These are phyloP conservation scores for Paecilomyces fulvus DNA, from an alignment of 2,329 filamentous ascomycete genomes.

Conservation along the genomic window DNA sequence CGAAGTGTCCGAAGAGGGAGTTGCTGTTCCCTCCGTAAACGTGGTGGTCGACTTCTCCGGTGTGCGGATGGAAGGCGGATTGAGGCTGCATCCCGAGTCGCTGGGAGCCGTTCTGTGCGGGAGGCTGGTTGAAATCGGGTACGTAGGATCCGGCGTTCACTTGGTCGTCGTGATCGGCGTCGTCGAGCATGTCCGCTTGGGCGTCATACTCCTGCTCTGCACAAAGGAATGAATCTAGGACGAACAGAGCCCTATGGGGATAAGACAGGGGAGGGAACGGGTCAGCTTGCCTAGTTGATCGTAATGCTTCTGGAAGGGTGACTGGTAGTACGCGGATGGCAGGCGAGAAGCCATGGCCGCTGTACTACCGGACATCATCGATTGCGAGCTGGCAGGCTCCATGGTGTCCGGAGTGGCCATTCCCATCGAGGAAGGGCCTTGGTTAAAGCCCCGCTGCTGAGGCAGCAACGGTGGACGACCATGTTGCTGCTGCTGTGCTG, in stretches of 20 bases:
- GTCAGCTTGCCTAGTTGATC: slow-evolving; percentile 85
- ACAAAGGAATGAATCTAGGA: slow-evolving; percentile 59
- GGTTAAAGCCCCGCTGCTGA: slow-evolving; percentile 27
- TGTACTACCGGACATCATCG: slow-evolving; percentile 19
- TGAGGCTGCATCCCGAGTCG: slow-evolving; percentile 35
- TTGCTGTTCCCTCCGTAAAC: slow-evolving; percentile 37
- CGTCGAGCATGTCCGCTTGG: slow-evolving; percentile 80
- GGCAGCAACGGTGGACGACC: slow-evolving; percentile 40
- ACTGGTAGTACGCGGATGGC: slow-evolving; percentile 62
- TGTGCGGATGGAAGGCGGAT: slow-evolving; percentile 29
- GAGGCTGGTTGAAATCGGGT: slow-evolving; percentile 37
- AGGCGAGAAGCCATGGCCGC: slow-evolving; percentile 24
- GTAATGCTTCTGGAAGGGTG: slow-evolving; percentile 87
- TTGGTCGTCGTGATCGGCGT: slow-evolving; percentile 61
- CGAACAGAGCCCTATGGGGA: slow-evolving; percentile 52
- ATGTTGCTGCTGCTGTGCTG: slow-evolving; percentile 48
- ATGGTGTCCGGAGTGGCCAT: slow-evolving; percentile 29
- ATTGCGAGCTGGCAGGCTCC: slow-evolving; percentile 17
- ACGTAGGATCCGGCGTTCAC: slow-evolving; percentile 62
- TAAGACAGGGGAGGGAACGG: slow-evolving; percentile 37
- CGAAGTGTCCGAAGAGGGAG: slow-evolving; percentile 60
- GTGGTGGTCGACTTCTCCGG: slow-evolving; percentile 27
- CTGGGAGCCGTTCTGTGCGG: slow-evolving; percentile 33
- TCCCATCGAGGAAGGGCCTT: slow-evolving; percentile 25
- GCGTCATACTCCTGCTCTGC: slow-evolving; percentile 97